Conservation (phyloP, 306 rosid species). For the Lathyrus oleraceus region DNA sequence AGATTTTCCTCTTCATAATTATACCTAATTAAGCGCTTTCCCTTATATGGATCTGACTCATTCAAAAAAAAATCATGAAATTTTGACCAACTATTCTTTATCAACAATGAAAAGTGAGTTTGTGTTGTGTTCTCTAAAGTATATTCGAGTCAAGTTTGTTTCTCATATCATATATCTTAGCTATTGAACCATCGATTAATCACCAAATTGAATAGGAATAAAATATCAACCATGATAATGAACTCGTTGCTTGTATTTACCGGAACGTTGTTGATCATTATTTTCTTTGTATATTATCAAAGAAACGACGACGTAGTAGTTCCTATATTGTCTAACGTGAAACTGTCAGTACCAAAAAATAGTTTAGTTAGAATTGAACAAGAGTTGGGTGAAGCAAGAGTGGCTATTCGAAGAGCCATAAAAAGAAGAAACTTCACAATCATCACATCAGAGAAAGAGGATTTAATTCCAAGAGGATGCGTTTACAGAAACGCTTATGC, state of each 20-base stretch:
- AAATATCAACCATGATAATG: background rate
- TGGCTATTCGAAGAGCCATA: conserved; percentile 46
- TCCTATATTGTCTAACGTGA: conserved; percentile 5
- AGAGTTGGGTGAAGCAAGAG: conserved; percentile 58
- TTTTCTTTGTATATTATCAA: conserved; percentile 11
- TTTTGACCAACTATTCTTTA: conserved; percentile 28
- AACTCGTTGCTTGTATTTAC: conserved; percentile 30
- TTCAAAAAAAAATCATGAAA: conserved; percentile 22
- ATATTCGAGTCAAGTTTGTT: conserved; percentile 13
- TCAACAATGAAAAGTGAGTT: conserved; percentile 3
- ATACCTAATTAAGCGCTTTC: conserved; percentile 12
- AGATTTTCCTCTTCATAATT: too few relatives aligned
- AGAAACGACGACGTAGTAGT: background rate
- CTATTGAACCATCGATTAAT: background rate
- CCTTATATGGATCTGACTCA: background rate
- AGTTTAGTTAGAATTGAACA: conserved; percentile 47
- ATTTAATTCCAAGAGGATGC: conserved; percentile 59
- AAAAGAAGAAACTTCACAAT: conserved; percentile 42
- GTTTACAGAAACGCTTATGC: conserved; percentile 62
- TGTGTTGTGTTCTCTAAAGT: background rate
- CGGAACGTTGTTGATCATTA: conserved; percentile 16
- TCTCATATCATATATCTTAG: background rate
- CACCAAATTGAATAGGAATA: background rate
- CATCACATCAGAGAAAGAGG: conserved; percentile 46
- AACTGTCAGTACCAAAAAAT: background rate